phyloP scores from a whole-genome alignment of 768 basidiomycete genomes.

The Auricularia sp. region DNA sequence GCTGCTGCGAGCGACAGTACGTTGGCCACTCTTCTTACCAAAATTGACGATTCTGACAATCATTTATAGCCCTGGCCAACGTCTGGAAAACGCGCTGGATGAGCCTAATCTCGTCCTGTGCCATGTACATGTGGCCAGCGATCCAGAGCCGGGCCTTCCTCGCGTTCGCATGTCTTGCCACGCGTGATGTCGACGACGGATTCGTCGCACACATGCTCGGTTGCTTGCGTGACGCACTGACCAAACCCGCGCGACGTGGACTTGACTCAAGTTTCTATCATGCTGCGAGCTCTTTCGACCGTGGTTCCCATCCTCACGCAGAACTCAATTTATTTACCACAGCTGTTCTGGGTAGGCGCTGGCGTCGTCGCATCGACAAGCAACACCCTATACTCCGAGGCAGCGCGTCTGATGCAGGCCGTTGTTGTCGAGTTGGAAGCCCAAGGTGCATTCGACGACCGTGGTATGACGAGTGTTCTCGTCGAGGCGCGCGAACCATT shows the following conservation, averaged over 20 bases:
- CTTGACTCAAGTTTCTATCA: constrained; percentile 58
- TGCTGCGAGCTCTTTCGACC: constrained; percentile 77
- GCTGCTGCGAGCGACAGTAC: constrained; percentile 61
- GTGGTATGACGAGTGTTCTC: constrained; percentile 44
- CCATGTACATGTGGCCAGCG: constrained; percentile 80
- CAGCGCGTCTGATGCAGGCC: constrained; percentile 52
- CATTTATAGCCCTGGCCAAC: constrained; percentile 54
- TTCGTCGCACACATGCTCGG: constrained; percentile 84
- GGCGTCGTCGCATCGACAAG: constrained; percentile 73
- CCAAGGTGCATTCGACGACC: constrained; percentile 46
- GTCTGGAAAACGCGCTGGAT: constrained; percentile 93
- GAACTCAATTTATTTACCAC: constrained; percentile 60
- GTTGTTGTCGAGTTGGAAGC: constrained; percentile 55
- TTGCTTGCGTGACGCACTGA: constrained; percentile 51
- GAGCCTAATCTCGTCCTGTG: constrained; percentile 76
- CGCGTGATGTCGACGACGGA: constrained; percentile 83
- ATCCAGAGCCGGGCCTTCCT: constrained; percentile 82
- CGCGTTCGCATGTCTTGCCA: constrained; percentile 67
- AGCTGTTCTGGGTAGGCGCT: constrained; percentile 82
- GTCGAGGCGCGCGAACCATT: constrained; percentile 53
- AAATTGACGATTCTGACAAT: not conserved
- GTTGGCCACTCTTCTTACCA: constrained; percentile 9
- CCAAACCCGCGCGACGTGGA: constrained; percentile 48
- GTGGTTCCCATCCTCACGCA: constrained; percentile 60
- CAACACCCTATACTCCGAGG: constrained; percentile 55